Evolutionary conservation across 1,139 yeast species (phyloP).

Genomic region (Lodderomyces theae): DNA sequence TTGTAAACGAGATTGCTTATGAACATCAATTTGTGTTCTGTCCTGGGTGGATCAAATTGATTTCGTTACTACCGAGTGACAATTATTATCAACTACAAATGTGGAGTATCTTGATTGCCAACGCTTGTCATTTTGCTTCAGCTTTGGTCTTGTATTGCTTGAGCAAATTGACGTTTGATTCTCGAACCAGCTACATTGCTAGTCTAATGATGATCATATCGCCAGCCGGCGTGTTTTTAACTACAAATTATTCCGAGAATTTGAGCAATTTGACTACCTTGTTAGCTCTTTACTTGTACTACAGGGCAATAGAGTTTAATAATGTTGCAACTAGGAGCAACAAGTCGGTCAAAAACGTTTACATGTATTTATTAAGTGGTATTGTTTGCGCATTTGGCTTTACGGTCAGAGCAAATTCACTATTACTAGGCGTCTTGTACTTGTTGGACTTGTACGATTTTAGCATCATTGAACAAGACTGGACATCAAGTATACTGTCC

Average conservation of each 20-base stretch:
- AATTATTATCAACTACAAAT: conserved; percentile 43
- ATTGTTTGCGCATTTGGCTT: conserved; percentile 55
- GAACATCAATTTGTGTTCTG: conserved; percentile 94
- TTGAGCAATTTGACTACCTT: conserved; percentile 64
- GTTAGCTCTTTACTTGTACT: conserved; percentile 55
- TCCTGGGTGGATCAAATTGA: conserved; percentile 65
- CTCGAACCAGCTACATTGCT: conserved; percentile 30
- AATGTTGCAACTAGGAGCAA: conserved; percentile 18
- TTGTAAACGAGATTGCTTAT: conserved; percentile 49
- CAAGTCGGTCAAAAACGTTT: conserved; percentile 15
- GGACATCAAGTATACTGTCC: conserved; percentile 23
- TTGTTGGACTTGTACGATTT: conserved; percentile 51
- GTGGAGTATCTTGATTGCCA: conserved; percentile 47
- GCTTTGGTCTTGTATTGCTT: conserved; percentile 49
- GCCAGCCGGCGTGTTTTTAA: conserved; percentile 80
- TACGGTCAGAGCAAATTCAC: conserved; percentile 70
- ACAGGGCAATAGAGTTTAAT: conserved; percentile 28
- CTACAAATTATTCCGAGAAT: conserved; percentile 78
- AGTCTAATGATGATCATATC: conserved; percentile 56
- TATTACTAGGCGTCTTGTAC: conserved; percentile 68
- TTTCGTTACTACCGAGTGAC: conserved; percentile 15
- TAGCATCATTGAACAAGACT: conserved; percentile 15
- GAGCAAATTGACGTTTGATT: conserved; percentile 26
- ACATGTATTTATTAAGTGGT: conserved; percentile 53
- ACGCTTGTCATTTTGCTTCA: conserved; percentile 51